phyloP scores from a whole-genome alignment of 1,139 yeast genomes.

The Saccharomyces hybrid region DNA sequence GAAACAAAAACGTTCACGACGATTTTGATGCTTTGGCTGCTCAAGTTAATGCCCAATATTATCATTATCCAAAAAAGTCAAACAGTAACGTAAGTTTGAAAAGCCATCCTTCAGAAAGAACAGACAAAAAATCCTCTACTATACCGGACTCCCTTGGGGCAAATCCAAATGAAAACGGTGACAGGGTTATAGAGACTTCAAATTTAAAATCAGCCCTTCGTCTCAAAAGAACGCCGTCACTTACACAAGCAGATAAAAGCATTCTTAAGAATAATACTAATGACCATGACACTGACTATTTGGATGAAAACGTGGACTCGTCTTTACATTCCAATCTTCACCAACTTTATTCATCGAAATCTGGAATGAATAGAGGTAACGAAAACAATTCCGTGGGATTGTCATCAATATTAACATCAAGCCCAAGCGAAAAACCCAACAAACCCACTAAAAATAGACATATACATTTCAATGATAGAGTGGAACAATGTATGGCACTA shows the following conservation, averaged over 20 bases:
- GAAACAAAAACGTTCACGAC: constrained; percentile 22
- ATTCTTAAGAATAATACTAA: neutral
- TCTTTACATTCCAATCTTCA: neutral
- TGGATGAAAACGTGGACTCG: neutral
- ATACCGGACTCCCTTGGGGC: neutral
- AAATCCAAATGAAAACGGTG: neutral
- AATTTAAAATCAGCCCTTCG: neutral
- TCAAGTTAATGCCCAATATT: constrained; percentile 52
- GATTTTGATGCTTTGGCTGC: constrained; percentile 55
- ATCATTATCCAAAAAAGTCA: constrained; percentile 4
- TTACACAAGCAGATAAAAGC: neutral
- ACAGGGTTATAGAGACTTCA: neutral
- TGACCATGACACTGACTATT: neutral
- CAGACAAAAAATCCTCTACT: neutral
- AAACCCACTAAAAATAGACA: constrained; percentile 38
- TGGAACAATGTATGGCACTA: constrained; percentile 81
- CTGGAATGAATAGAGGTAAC: neutral
- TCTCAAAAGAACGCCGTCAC: neutral
- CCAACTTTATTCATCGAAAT: neutral
- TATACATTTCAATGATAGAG: constrained; percentile 87
- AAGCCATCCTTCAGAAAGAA: neutral
- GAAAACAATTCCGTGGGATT: neutral
- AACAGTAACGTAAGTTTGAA: neutral
- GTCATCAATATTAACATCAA: constrained; percentile 14
- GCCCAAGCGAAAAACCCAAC: constrained; percentile 19